A percentile compares a stretch with the other conserved stretches of the same genome.
These are phyloP conservation scores for Litsea cubeba DNA, from an alignment of 164 flowering plant genomes.

Conservation along the genomic window DNA sequence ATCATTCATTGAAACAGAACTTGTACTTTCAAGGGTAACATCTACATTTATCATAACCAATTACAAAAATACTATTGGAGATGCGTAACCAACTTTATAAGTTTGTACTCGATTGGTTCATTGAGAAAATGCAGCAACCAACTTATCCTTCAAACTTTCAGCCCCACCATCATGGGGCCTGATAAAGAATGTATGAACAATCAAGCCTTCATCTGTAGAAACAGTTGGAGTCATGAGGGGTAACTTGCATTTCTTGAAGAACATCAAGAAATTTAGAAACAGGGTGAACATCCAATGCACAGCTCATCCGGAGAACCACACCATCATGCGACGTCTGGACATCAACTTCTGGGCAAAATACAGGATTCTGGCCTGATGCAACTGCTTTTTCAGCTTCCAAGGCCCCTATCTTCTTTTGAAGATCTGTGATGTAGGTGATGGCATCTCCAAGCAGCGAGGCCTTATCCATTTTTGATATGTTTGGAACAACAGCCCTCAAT, in stretches of 20 bases:
- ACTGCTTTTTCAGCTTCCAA: constrained; percentile 63
- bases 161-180: constrained; percentile 37
- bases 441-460: constrained; percentile 90
- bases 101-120: not conserved
- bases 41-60: not conserved
- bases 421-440: constrained; percentile 72
- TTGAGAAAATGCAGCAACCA: constrained; percentile 42
- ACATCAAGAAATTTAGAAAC: constrained; percentile 42
- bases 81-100: not conserved
- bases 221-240: constrained; percentile 39
- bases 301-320: constrained; percentile 51
- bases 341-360: constrained; percentile 44
- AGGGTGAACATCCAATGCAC: constrained; percentile 67
- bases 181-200: constrained; percentile 66
- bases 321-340: constrained; percentile 51
- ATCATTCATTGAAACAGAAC: not conserved
- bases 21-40: not conserved
- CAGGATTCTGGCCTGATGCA: constrained; percentile 18
- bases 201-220: constrained; percentile 35
- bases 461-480: constrained; percentile 87
- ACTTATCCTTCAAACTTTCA: constrained; percentile 54
- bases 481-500: constrained; percentile 79
- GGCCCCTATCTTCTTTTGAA: constrained; percentile 55
- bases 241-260: constrained; percentile 47
- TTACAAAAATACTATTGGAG: not conserved